Percentiles rank a stretch among this genome's conserved stretches.
Evolutionary conservation across 345 rosid genomes (phyloP).

Genomic region (Eucalyptus melliodora): DNA sequence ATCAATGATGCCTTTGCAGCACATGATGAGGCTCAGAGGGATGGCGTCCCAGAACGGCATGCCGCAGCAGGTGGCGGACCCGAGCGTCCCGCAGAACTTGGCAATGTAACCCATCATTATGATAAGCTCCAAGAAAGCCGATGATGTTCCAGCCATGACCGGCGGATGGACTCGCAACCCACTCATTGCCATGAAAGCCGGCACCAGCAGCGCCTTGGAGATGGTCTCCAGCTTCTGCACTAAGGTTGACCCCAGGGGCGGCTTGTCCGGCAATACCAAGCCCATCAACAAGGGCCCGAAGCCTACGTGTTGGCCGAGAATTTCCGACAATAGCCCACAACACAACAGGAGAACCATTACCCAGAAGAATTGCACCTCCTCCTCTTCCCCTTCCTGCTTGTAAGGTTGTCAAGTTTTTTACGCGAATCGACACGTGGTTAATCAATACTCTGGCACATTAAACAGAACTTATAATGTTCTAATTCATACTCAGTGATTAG

Average conservation of each 20-base stretch:
- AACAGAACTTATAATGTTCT: background rate
- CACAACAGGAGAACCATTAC: background rate
- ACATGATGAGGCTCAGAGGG: slow-evolving; percentile 20
- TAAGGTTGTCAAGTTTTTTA: background rate
- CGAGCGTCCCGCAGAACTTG: slow-evolving; percentile 8
- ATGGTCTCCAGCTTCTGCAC: slow-evolving; percentile 19
- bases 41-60: slow-evolving; percentile 15
- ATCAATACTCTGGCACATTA: background rate
- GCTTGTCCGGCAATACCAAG: slow-evolving; percentile 16
- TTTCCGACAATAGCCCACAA: background rate
- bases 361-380: background rate
- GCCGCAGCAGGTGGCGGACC: slow-evolving; percentile 6
- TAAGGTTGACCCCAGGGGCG: slow-evolving; percentile 15
- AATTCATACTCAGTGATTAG: background rate
- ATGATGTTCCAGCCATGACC: background rate
- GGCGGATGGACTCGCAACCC: slow-evolving; percentile 5
- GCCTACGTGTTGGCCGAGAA: slow-evolving; percentile 3
- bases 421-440: background rate
- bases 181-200: slow-evolving; percentile 4
- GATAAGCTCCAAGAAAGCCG: background rate
- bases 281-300: slow-evolving; percentile 14
- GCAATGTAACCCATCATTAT: background rate
- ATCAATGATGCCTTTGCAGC: slow-evolving; percentile 15
- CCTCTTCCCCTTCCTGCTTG: background rate
- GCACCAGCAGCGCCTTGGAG: slow-evolving; percentile 5